phyloP scores from a whole-genome alignment of 352 stramenopile species.

The Phytophthora sp. region DNA sequence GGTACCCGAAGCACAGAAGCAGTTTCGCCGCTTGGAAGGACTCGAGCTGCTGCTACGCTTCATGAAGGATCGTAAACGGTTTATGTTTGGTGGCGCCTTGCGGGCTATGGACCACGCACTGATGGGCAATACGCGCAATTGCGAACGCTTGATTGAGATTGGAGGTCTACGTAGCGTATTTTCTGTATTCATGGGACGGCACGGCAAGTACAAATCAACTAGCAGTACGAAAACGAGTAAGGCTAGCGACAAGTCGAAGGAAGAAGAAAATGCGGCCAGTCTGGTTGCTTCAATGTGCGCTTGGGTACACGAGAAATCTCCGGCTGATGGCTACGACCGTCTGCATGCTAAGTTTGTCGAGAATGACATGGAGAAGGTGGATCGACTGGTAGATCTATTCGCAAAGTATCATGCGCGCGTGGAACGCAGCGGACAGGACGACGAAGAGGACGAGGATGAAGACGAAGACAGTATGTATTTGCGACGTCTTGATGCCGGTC shows the following conservation, averaged over 20 bases:
- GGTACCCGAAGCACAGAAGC: constrained; percentile 48
- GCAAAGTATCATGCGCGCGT: constrained; percentile 75
- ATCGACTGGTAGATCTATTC: constrained; percentile 81
- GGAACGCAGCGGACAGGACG: constrained; percentile 31
- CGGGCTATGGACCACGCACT: constrained; percentile 67
- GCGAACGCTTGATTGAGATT: constrained; percentile 73
- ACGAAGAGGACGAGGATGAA: constrained; percentile 47
- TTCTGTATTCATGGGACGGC: constrained; percentile 71
- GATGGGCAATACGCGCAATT: constrained; percentile 66
- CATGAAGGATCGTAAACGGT: constrained; percentile 87
- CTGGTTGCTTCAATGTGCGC: constrained; percentile 74
- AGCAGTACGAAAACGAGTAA: constrained; percentile 41
- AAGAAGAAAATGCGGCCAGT: constrained; percentile 72
- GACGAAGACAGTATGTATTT: constrained; percentile 67
- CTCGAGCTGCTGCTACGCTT: constrained; percentile 94
- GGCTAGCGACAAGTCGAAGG: constrained; percentile 39
- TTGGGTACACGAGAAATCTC: constrained; percentile 50
- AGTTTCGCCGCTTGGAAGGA: constrained; percentile 82
- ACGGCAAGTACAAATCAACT: constrained; percentile 46
- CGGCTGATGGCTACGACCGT: constrained; percentile 62
- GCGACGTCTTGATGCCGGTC: constrained; percentile 67
- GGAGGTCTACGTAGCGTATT: constrained; percentile 71
- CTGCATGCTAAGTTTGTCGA: constrained; percentile 87
- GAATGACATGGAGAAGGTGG: constrained; percentile 83
- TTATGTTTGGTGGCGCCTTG: constrained; percentile 59